A percentile compares a stretch with the other conserved stretches of the same genome.
These are phyloP conservation scores for Candida smagusa DNA, from an alignment of 1,139 yeast species.

Conservation along the genomic window DNA sequence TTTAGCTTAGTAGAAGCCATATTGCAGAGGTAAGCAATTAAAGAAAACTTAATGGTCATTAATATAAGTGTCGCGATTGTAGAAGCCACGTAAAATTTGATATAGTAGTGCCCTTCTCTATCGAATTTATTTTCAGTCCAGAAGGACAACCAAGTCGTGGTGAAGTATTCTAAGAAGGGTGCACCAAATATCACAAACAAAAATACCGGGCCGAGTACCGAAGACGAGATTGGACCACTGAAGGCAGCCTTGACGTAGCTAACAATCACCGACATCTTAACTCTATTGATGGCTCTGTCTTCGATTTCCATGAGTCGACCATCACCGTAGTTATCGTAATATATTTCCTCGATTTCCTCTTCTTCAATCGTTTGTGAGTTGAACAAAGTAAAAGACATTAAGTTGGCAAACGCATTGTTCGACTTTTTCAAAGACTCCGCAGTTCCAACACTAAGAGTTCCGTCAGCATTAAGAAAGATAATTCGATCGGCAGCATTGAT, in stretches of 20 bases:
- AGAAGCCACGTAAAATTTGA: constrained; percentile 67
- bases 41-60: constrained; percentile 39
- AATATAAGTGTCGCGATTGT: constrained; percentile 37
- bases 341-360: constrained; percentile 4
- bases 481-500: constrained; percentile 15
- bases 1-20: constrained; percentile 38
- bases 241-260: constrained; percentile 16
- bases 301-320: constrained; percentile 31
- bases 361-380: constrained; percentile 27
- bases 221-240: constrained; percentile 14
- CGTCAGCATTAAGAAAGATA: constrained; percentile 16
- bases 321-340: constrained; percentile 16
- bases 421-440: constrained; percentile 13
- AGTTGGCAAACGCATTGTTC: constrained; percentile 10
- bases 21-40: constrained; percentile 51
- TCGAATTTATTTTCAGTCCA: constrained; percentile 67
- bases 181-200: constrained; percentile 28
- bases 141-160: constrained; percentile 81
- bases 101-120: constrained; percentile 55
- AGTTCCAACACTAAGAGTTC: constrained; percentile 13
- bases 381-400: constrained; percentile 33
- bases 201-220: constrained; percentile 18
- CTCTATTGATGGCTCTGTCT: constrained; percentile 17
- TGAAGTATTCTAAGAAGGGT: constrained; percentile 61
- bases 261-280: constrained; percentile 12